Conservation (phyloP, 371 early-diverging fungal genomes). For the Polyrhizophydium stewartii region DNA sequence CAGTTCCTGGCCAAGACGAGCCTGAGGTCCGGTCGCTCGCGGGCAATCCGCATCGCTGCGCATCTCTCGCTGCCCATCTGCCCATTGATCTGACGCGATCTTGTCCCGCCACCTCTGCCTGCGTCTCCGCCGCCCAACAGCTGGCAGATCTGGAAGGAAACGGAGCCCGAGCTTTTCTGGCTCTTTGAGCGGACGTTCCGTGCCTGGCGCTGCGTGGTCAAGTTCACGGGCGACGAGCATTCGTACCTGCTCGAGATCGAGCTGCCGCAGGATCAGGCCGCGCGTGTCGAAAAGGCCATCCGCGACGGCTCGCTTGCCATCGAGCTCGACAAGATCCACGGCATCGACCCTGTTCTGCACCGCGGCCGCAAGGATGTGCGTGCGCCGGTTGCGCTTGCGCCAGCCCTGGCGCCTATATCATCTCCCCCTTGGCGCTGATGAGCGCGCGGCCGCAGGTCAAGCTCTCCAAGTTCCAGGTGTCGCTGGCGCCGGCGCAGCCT, state of each 20-base stretch:
- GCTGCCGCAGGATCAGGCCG: constrained; percentile 31
- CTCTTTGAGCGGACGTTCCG: constrained; percentile 39
- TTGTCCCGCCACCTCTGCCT: too few species aligned
- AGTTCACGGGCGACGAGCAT: constrained; percentile 42
- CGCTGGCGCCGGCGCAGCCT: constrained; percentile 36
- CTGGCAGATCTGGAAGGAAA: constrained; percentile 42
- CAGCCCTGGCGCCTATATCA: too few species aligned
- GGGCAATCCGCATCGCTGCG: neutral
- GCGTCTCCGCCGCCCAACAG: neutral
- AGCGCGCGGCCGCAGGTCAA: constrained; percentile 20
- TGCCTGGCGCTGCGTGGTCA: constrained; percentile 18
- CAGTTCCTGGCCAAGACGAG: constrained; percentile 24
- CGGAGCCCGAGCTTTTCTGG: constrained; percentile 46
- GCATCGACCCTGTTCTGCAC: constrained; percentile 38
- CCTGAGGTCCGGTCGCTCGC: constrained; percentile 2
- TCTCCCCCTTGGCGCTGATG: too few species aligned
- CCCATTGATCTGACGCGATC: too few species aligned
- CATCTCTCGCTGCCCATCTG: too few species aligned
- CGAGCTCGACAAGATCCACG: constrained; percentile 47
- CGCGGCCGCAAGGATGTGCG: constrained; percentile 35
- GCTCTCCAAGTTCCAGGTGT: constrained; percentile 29
- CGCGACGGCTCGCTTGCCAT: constrained; percentile 33
- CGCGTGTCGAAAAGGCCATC: constrained; percentile 36
- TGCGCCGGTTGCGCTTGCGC: too few species aligned
- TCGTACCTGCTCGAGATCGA: constrained; percentile 32